A percentile compares a stretch with the other conserved stretches of the same genome.
Evolutionary conservation across 371 early-diverging fungal genomes (phyloP).

Genomic region (Quaeritorhiza haematococci): DNA sequence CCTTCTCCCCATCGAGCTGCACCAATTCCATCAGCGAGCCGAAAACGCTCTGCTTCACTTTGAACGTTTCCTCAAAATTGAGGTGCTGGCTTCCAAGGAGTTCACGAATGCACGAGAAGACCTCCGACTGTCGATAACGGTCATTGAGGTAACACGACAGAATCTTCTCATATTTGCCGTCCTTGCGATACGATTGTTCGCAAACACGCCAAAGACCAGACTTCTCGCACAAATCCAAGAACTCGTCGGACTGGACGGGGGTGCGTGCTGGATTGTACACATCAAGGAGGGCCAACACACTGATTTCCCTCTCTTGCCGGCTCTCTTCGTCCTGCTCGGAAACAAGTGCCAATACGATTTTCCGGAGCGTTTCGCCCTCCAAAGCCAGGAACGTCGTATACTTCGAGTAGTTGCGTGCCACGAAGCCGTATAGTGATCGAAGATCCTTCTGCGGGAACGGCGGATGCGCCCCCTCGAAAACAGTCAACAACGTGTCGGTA

Average conservation of each 20-base stretch:
- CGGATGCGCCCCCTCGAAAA: slow-evolving; percentile 40
- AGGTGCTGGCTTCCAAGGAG: slow-evolving; percentile 43
- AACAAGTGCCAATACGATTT: slow-evolving; percentile 8
- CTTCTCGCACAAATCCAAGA: slow-evolving; percentile 55
- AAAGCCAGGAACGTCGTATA: slow-evolving; percentile 28
- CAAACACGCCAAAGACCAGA: slow-evolving; percentile 70
- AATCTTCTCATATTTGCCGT: slow-evolving; percentile 60
- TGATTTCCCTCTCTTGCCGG: slow-evolving; percentile 60
- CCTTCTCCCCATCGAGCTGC: slow-evolving; percentile 61
- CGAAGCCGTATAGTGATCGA: slow-evolving; percentile 61
- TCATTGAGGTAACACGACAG: slow-evolving; percentile 68
- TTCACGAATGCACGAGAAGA: slow-evolving; percentile 57
- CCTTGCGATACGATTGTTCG: slow-evolving; percentile 58
- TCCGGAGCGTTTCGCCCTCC: neutral
- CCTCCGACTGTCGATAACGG: slow-evolving; percentile 43
- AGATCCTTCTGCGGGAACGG: slow-evolving; percentile 36
- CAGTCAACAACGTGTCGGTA: slow-evolving; percentile 63
- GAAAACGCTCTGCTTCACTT: slow-evolving; percentile 57
- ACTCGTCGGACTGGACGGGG: slow-evolving; percentile 47
- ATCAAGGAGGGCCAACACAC: slow-evolving; percentile 58
- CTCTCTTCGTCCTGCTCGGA: slow-evolving; percentile 39
- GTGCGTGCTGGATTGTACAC: slow-evolving; percentile 49
- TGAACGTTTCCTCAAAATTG: slow-evolving; percentile 48
- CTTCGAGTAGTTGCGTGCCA: slow-evolving; percentile 59
- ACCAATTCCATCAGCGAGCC: slow-evolving; percentile 61